Base-by-base conservation (phyloP, 2,329 filamentous ascomycete genomes). In the Penicillium vulpinum region DNA sequence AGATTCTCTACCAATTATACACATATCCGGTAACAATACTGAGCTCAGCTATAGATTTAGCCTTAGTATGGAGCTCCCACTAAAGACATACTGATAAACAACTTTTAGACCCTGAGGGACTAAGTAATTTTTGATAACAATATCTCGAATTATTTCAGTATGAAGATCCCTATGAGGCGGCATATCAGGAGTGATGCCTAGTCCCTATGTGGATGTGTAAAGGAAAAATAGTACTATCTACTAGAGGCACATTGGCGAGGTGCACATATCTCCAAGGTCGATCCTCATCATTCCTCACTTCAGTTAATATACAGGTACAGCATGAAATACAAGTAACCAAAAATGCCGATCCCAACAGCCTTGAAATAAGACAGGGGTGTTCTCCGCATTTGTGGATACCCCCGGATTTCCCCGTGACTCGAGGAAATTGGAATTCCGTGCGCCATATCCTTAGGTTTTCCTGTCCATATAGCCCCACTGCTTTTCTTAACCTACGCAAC, bases 301-400 rank as follows among this genome's bases (percentile, higher is more conserved):
- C n/a, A n/a, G n/a, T n/a, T n/a, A n/a, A n/a, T n/a, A n/a, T n/a
- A n/a, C n/a, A n/a, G 9, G n/a, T 38, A 18, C 16, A 11, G 18
- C 4, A 3, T 8, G 18, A 15, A 39, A 5, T 36, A 22, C 15
- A 16, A 10, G 33, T 44, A 24, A n/a, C 28, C 7, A 18, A 11
- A 62, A 60, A 21, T 64, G 57, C 59, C 59, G 59, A 57, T 10
- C 31, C 36, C 48, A 59, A 44, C 11, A 62, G 54, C 61, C 61
- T 44, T 33, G 8, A 10, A 7, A 8, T 11, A 18, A 29, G 10
- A 16, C 15, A 31, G 11, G 41, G n/a, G 40, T 9, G 2, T 18
- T 24, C 58, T 50, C 62, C 56, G 54, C 61, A 58, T 49, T 58
- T 63, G 61, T 59, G 62, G 59, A 58, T 61, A 57, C 31, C 61